Evolutionary conservation across 2,329 filamentous ascomycete species (phyloP), one percentile per base, ranked within the genome.

Genomic region (Fusarium neocosmosporiellum): DNA sequence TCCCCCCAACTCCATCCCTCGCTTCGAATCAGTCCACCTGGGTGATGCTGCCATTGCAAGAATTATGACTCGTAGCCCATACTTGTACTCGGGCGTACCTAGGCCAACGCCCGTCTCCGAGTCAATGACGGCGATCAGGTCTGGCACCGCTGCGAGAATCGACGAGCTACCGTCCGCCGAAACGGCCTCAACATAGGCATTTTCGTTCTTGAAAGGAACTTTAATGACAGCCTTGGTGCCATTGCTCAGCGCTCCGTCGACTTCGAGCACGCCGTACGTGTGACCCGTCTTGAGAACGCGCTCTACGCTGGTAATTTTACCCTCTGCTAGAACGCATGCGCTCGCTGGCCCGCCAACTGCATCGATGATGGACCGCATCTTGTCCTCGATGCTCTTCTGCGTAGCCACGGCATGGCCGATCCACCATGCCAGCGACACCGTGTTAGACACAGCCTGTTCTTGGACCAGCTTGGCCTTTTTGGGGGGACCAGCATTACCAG

Each of bases 31-130:
- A 0, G 85, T 88, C 87, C 88, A 90, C 41, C 85, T 81, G 8
- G 87, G 86, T 48, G 86, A 88, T 63, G 86, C 87, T 1, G 86
- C 86, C 31, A 89, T 87, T 0, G 86, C 88, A 50, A 90, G 77
- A 0, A 90, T 86, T 0, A 84, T 82, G 13, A 79, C 77, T 41
- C 69, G 66, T 24, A 79, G 50, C 0, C 78, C 78, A 59, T 79
- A 80, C 18, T 75, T 67, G 63, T 81, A 84, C 61, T 85, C 83
- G 1, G 80, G 82, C 0, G 79, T 80, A 7, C 83, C 83, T 7
- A 85, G 71, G 3, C 80, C 82, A 16, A 78, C 72, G 14, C 83
- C 83, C 0, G 79, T 82, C 29, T 80, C 78, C 0, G 79, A 69
- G 64, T 84, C 82, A 3, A 85, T 76, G 5, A 85, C 75, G 24